phyloP scores from a whole-genome alignment of 202 grass and related monocot genomes.

The Schoenoplectus tabernaemontani region DNA sequence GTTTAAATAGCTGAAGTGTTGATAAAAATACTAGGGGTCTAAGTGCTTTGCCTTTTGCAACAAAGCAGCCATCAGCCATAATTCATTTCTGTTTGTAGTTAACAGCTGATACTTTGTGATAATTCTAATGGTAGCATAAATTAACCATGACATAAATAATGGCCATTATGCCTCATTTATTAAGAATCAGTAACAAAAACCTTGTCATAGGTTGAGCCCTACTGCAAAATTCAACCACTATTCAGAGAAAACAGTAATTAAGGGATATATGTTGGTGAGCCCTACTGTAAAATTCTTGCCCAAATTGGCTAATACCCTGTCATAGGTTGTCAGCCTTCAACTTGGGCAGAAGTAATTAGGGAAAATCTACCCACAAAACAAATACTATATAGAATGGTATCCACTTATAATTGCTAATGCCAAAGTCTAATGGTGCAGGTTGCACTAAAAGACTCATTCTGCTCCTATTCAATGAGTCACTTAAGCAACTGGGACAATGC shows the following conservation, averaged over 20 bases:
- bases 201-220: no score
- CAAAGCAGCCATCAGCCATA: constrained; percentile 1
- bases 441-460: neutral
- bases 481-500: neutral
- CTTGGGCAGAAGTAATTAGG: neutral
- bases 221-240: neutral
- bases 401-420: neutral
- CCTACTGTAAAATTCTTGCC: neutral
- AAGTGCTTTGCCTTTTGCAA: neutral
- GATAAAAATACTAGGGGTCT: neutral
- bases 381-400: neutral
- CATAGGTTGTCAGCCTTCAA: neutral
- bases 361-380: neutral
- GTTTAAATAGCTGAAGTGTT: neutral
- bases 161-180: neutral
- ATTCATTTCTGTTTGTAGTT: neutral
- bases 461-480: neutral
- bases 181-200: neutral
- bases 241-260: neutral
- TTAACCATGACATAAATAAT: neutral
- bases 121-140: neutral
- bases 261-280: neutral
- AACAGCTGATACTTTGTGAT: neutral
- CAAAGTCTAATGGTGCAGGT: neutral
- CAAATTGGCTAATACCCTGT: neutral